Evolutionary conservation across 768 basidiomycete genomes (phyloP), one percentile per base, ranked within the genome.

Genomic region (Tulasnella sp.): DNA sequence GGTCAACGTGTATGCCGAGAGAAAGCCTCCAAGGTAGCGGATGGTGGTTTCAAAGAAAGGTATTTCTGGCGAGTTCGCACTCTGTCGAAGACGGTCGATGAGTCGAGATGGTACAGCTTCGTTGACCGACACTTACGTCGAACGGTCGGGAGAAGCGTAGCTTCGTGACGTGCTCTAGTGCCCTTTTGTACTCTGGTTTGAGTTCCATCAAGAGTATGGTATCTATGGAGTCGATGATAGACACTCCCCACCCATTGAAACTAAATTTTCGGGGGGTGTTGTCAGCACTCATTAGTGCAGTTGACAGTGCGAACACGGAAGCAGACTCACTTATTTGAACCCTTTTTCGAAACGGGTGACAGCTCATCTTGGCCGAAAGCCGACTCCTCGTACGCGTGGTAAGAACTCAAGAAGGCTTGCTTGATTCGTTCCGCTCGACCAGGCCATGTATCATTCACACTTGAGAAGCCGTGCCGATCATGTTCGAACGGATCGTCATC

Each of bases 21-120:
- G 87, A 0, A 96, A 86, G 7, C 96, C 96, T 3, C 95, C 96
- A 1, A 98, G 89, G 81, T 96, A 93, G 42, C 96, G 90, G 79
- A 98, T 98, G 57, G 92, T 89, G 0, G 94, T 96, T 85, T 96
- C 93, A 79, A 93, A 94, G 83, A 91, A 92, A 1, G 91, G 90
- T 10, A 79, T 75, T 15, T 67, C n/a, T 29, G 23, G 61, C 1
- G 44, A 46, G 37, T n/a, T 13, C 42, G 55, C 10, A 16, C 74
- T 78, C 51, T 26, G 23, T 0, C 83, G 85, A 80, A 83, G 84
- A 51, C 18, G 2, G 32, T 6, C 5, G 74, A 20, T 48, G n/a
- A 20, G 13, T 20, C 18, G 44, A 16, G 32, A 20, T 5, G 73
- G 9, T 72, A 39, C 3, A 72, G 3, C 3, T 1, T 29, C 7